Evolutionary conservation across 208 protist genomes (phyloP).

Genomic region (Crithidia acanthocephali): DNA sequence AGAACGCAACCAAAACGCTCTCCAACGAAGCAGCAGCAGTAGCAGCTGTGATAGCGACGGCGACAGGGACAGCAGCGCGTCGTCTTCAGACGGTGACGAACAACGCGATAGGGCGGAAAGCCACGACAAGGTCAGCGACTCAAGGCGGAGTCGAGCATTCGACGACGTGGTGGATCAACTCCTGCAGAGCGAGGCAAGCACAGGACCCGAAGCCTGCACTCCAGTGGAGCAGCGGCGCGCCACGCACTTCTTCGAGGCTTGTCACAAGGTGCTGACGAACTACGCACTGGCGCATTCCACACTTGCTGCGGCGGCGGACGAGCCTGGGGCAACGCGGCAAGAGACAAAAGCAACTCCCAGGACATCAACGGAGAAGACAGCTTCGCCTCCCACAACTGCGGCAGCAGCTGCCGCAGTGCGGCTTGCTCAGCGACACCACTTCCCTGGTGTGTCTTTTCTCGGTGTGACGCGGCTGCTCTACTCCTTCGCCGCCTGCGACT

Average conservation of each 20-base stretch:
- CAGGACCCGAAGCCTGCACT: slow-evolving; percentile 24
- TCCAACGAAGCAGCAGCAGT: background rate
- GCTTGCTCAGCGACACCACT: background rate
- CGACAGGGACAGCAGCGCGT: background rate
- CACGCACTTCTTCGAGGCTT: slow-evolving; percentile 53
- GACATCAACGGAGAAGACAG: too few relatives aligned
- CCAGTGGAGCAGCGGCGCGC: slow-evolving; percentile 41
- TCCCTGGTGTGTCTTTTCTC: slow-evolving; percentile 38
- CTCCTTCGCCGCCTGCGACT: slow-evolving; percentile 74
- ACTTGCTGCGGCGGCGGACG: background rate
- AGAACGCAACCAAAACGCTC: background rate
- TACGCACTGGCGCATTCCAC: slow-evolving; percentile 41
- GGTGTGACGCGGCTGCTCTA: slow-evolving; percentile 71
- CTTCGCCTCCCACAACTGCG: background rate
- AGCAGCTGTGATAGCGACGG: background rate
- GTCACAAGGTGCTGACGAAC: slow-evolving; percentile 53
- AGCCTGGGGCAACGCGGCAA: background rate
- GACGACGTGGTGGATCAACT: slow-evolving; percentile 8
- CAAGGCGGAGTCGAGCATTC: background rate
- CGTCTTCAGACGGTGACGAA: background rate
- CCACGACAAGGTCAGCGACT: background rate
- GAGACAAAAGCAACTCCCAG: background rate
- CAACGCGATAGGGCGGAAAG: background rate
- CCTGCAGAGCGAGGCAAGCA: background rate
- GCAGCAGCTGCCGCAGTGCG: background rate